These are phyloP conservation scores for Candida patagonica DNA, from an alignment of 805 yeast species.

Conservation along the genomic window DNA sequence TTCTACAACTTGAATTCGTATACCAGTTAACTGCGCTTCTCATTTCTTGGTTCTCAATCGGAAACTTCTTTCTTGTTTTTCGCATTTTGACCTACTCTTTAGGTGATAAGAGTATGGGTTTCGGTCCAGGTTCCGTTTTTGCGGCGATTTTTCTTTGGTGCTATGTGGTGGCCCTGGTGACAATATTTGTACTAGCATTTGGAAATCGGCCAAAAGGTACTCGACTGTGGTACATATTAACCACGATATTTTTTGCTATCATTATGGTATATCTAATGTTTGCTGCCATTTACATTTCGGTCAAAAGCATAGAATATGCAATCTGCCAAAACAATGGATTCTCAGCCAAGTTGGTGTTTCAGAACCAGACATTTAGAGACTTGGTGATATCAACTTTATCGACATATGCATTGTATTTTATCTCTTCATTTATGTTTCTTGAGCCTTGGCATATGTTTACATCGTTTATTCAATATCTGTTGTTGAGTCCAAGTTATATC, in stretches of 20 bases:
- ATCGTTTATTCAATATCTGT: constrained; percentile 71
- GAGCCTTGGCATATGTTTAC: constrained; percentile 94
- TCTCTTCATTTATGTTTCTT: constrained; percentile 70
- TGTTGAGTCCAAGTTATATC: constrained; percentile 81
- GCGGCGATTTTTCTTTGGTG: constrained; percentile 79
- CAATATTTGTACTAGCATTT: constrained; percentile 81
- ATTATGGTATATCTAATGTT: constrained; percentile 84
- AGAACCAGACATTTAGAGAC: constrained; percentile 71
- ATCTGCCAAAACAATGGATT: constrained; percentile 37
- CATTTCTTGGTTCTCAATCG: constrained; percentile 88
- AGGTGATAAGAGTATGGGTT: constrained; percentile 50
- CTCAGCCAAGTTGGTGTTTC: constrained; percentile 37
- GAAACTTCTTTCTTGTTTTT: constrained; percentile 84
- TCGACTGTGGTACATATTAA: constrained; percentile 59
- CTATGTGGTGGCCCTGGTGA: constrained; percentile 67
- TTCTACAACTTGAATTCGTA: constrained; percentile 66
- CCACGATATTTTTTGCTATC: constrained; percentile 74
- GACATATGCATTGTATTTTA: constrained; percentile 71
- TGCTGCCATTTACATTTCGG: constrained; percentile 75
- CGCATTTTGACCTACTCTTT: constrained; percentile 75
- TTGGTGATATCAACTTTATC: constrained; percentile 77
- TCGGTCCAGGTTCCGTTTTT: constrained; percentile 66
- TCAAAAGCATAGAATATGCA: constrained; percentile 55
- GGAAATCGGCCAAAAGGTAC: constrained; percentile 96
- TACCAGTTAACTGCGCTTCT: constrained; percentile 68